Percentiles rank a stretch among this genome's conserved stretches.
phyloP scores from a whole-genome alignment of 2,329 filamentous ascomycete genomes.

The Colletotrichum eremochloae region DNA sequence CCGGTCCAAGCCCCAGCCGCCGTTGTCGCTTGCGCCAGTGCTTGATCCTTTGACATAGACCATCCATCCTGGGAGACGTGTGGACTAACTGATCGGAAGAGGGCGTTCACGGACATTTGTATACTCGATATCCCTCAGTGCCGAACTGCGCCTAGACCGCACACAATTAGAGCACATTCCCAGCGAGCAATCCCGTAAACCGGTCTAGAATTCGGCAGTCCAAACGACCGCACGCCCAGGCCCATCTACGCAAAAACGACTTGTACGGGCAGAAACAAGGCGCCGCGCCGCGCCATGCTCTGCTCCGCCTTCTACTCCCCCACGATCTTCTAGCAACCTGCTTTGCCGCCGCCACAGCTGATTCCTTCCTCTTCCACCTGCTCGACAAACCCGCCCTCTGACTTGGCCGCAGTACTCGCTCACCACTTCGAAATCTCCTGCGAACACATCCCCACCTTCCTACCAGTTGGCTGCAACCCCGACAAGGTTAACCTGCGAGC shows the following conservation, averaged over 20 bases:
- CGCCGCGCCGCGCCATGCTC: constrained; percentile 37
- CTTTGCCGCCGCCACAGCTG: background rate
- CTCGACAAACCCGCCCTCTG: background rate
- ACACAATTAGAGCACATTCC: constrained; percentile 38
- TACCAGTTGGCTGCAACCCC: background rate
- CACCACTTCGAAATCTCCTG: background rate
- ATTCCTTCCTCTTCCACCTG: background rate
- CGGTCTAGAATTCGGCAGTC: constrained; percentile 27
- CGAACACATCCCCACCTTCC: background rate
- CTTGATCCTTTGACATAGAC: constrained; percentile 10
- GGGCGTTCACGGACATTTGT: constrained; percentile 16
- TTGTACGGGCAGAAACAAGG: constrained; percentile 4
- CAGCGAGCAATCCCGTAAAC: constrained; percentile 13
- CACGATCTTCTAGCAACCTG: constrained; percentile 36
- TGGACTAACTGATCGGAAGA: constrained; percentile 23
- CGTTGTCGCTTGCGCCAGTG: constrained; percentile 18
- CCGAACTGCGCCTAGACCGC: constrained; percentile 29
- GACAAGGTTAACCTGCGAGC: constrained; percentile 27
- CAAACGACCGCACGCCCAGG: constrained; percentile 23
- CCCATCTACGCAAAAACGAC: background rate
- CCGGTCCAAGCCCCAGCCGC: constrained; percentile 21
- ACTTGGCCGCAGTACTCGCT: constrained; percentile 3
- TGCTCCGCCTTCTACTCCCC: constrained; percentile 20
- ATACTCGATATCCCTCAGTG: background rate
- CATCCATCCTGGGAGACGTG: constrained; percentile 23